Base-by-base conservation (phyloP, 495 filamentous ascomycete species). In the Xylaria telfairii region DNA sequence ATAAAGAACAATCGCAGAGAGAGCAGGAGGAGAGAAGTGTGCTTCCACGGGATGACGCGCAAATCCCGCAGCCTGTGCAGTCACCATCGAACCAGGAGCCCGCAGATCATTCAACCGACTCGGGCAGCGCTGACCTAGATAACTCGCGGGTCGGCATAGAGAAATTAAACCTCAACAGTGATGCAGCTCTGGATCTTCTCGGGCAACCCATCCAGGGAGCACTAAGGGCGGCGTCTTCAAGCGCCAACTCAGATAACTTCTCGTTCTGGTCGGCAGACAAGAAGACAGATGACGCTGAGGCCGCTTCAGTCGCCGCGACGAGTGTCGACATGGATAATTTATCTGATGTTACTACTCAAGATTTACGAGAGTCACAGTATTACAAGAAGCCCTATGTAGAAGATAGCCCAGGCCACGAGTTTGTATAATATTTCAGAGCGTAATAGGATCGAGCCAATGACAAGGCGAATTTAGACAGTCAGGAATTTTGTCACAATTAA, bases 231-330 rank as follows among this genome's bases (percentile, higher is more conserved):
- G 62, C 69, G 37, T 74, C 76, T 19, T 74, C 76, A 13, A 77
- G 74, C 24, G 70, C 72, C 46, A 65, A 63, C 39, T 76, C 76
- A 28, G 76, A 77, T 44, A 77, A 74, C 34, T 61, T 74, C 39
- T 77, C 76, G 44, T 73, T 76, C 44, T 77, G 76, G 76, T 77
- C 76, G 24, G 28, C 73, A 12, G 68, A 69, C 39, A 74, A 69
- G 63, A 77, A 74, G 62, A 51, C 44, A 26, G 72, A 74, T 6
- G 68, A 54, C 19, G 46, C 68, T 12, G 76, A 77, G 24, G 69
- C 65, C 10, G 72, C 72, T 8, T 77, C 76, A 32, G 74, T 77
- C 61, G 71, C 76, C 24, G 76, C 68, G 28, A 74, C 76, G 10
- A 77, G 74, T 21, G 65, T 77, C 39, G 62, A 51, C 1, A 70